phyloP scores from a whole-genome alignment of 768 basidiomycete genomes.

The Termitomyces sp. region DNA sequence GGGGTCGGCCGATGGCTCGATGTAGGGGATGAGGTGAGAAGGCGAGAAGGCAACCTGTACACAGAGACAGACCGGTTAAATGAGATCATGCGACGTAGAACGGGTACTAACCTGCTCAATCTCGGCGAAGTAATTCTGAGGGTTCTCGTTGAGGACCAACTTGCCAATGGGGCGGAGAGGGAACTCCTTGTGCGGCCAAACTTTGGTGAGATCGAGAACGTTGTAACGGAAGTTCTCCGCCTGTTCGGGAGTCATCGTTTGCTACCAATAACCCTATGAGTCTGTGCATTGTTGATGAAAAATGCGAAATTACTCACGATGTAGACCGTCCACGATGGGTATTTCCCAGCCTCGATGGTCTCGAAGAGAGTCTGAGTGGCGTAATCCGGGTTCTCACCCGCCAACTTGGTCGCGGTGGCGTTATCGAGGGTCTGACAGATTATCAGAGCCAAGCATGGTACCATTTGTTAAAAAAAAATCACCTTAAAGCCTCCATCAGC shows the following conservation, averaged over 20 bases:
- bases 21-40: constrained; percentile 80
- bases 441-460: neutral
- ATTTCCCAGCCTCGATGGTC: constrained; percentile 74
- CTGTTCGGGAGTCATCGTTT: constrained; percentile 92
- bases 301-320: constrained; percentile 43
- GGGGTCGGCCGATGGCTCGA: constrained; percentile 88
- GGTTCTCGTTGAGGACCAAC: constrained; percentile 73
- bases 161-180: constrained; percentile 89
- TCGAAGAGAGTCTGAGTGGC: constrained; percentile 75
- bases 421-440: constrained; percentile 58
- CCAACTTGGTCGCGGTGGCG: constrained; percentile 56
- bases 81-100: constrained; percentile 5
- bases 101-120: constrained; percentile 72
- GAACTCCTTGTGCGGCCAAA: constrained; percentile 84
- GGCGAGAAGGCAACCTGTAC: constrained; percentile 75
- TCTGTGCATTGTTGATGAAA: neutral
- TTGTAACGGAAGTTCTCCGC: constrained; percentile 90
- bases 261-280: constrained; percentile 31
- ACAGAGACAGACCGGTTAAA: neutral
- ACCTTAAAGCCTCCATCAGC: constrained; percentile 82
- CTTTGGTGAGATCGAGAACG: constrained; percentile 84
- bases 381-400: constrained; percentile 80
- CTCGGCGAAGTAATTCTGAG: constrained; percentile 89
- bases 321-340: constrained; percentile 86
- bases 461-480: neutral